These are phyloP conservation scores for Tylopilus subfusipes DNA, from an alignment of 768 basidiomycete species.

Conservation along the genomic window DNA sequence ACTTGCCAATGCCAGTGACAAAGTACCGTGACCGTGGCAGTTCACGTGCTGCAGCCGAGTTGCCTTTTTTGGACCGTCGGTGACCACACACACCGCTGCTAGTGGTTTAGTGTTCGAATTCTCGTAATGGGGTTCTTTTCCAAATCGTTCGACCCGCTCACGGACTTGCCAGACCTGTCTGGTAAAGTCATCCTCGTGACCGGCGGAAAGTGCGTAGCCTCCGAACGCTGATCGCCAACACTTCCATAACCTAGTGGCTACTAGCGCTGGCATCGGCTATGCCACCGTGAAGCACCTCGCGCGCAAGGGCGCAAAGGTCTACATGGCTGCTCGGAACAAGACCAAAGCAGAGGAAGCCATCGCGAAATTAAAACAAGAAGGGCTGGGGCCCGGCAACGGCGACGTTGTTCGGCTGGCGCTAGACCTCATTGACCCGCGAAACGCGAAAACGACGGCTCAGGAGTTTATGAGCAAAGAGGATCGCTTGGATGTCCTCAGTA, in stretches of 20 bases:
- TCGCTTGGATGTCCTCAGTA: constrained; percentile 54
- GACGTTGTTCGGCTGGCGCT: constrained; percentile 48
- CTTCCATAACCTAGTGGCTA: background rate
- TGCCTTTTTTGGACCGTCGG: background rate
- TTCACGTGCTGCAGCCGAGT: background rate
- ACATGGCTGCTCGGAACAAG: constrained; percentile 52
- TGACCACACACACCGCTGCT: too few species aligned
- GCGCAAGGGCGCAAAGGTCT: constrained; percentile 54
- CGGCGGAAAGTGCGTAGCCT: constrained; percentile 46
- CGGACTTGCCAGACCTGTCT: constrained; percentile 35
- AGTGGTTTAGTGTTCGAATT: too few species aligned
- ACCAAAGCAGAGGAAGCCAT: constrained; percentile 46
- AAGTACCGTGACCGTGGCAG: too few species aligned
- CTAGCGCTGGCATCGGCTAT: constrained; percentile 49
- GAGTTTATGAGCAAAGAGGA: constrained; percentile 47
- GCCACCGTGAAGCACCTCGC: constrained; percentile 51
- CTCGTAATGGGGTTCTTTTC: constrained; percentile 18
- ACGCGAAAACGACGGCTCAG: constrained; percentile 46
- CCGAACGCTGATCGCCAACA: background rate
- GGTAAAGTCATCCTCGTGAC: constrained; percentile 52
- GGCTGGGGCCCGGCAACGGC: constrained; percentile 43
- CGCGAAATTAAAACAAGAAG: constrained; percentile 41
- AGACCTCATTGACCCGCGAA: constrained; percentile 47
- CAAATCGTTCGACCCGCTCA: constrained; percentile 33
- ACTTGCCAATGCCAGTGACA: too few species aligned